Evolutionary conservation across 2,329 filamentous ascomycete species (phyloP), one percentile per base, ranked within the genome.

Genomic region (Ophiobolus disseminans): DNA sequence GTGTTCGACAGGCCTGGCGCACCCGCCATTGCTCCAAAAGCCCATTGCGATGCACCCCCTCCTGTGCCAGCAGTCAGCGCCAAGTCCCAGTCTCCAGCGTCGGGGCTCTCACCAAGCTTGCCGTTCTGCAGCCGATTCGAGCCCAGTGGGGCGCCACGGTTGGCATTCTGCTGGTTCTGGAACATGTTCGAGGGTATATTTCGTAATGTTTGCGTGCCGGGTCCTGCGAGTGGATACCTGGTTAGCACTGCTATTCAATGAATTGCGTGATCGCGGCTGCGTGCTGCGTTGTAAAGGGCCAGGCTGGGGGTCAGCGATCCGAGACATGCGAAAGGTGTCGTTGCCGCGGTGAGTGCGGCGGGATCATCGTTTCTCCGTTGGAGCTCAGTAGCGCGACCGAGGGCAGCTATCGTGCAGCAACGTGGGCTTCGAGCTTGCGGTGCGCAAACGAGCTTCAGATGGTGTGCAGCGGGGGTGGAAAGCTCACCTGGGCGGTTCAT

Each of bases 11-110:
- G 70, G 44, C 78, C 78, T 52, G 80, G 78, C 44, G 79, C 76
- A 55, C 78, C 80, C 41, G 78, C 79, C 65, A 81, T 77, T 34
- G 81, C 80, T 45, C 80, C 80, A 65, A 84, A 84, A 39, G 79
- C 81, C 82, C 82, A 85, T 66, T 80, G 80, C 53, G 80, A 76
- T 62, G 78, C 79, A 60, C 75, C 79, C 42, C 81, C 82, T 79
- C 68, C 40, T 31, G 50, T 19, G 35, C 20, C 47, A 26, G 19
- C 13, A 11, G 49, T 70, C 48, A 70, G 67, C 50, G 39, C 55
- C 34, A 13, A 7, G n/a, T 31, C 17, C 14, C 35, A 25, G 37
- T 21, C 11, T 25, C 20, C 28, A 34, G 36, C 35, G 21, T 30
- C 8, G 7, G 34, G 28, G 26, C 32, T 21, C 69, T 63, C 70